Evolutionary conservation across 305 asterid species (phyloP).

Genomic region (Solanum chacoense): DNA sequence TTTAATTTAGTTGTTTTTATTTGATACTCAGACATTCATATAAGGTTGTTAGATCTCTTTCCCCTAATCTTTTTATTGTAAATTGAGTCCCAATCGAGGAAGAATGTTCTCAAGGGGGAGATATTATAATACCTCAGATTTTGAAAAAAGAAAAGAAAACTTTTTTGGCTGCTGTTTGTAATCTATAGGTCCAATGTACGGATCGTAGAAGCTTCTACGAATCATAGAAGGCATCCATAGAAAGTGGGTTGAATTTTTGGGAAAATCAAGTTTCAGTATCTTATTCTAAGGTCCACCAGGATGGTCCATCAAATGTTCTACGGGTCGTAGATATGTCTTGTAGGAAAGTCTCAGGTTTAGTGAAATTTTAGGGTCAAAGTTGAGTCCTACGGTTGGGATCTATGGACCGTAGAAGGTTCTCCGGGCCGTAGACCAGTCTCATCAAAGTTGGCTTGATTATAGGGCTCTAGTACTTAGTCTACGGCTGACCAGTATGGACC

Average conservation of each 20-base stretch:
- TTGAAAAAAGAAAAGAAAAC: not conserved
- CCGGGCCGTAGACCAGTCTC: not conserved
- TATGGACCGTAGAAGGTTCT: not conserved
- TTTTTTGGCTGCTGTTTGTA: not conserved
- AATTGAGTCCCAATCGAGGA: not conserved
- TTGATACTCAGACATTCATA: not conserved
- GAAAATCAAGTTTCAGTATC: not conserved
- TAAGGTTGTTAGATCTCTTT: too few species aligned
- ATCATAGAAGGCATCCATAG: not conserved
- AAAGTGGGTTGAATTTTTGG: not conserved
- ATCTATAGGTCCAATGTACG: not conserved
- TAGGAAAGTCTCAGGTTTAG: not conserved
- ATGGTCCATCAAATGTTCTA: not conserved
- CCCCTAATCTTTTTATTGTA: too few species aligned
- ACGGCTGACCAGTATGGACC: not conserved
- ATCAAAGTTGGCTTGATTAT: not conserved
- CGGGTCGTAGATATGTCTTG: not conserved
- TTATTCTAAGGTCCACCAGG: not conserved
- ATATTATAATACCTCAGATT: not conserved
- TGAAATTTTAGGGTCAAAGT: not conserved
- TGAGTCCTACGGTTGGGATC: not conserved
- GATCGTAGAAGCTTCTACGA: not conserved
- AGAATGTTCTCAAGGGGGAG: not conserved
- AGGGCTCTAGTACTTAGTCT: not conserved
- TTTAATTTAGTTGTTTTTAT: not conserved